phyloP scores from a whole-genome alignment of 2,329 filamentous ascomycete genomes.

The Pseudofabraea citricarpa region DNA sequence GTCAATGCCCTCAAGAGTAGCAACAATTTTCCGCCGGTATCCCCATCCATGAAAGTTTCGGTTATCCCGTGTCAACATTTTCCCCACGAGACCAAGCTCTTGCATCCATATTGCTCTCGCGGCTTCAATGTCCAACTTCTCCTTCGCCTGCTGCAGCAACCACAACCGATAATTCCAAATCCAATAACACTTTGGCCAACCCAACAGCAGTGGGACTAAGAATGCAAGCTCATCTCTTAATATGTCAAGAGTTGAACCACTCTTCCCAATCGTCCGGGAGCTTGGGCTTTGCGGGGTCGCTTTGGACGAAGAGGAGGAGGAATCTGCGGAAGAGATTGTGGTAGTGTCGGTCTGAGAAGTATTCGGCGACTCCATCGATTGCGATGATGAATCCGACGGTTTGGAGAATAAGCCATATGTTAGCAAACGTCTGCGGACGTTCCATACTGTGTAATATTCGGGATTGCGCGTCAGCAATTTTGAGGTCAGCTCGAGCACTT shows the following conservation, averaged over 20 bases:
- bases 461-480: constrained; percentile 72
- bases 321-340: constrained; percentile 61
- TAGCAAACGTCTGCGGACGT: constrained; percentile 72
- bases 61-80: constrained; percentile 82
- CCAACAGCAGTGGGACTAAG: constrained; percentile 75
- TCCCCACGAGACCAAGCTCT: constrained; percentile 76
- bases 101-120: constrained; percentile 73
- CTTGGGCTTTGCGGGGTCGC: constrained; percentile 43
- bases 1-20: constrained; percentile 60
- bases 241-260: constrained; percentile 47
- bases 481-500: constrained; percentile 64
- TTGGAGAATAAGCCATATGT: constrained; percentile 51
- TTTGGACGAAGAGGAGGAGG: constrained; percentile 46
- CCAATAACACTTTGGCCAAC: constrained; percentile 98
- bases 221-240: constrained; percentile 75
- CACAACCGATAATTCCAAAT: constrained; percentile 96
- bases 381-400: constrained; percentile 45
- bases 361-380: constrained; percentile 50
- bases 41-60: constrained; percentile 97
- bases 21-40: constrained; percentile 76
- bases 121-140: constrained; percentile 48
- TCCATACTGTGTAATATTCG: constrained; percentile 90
- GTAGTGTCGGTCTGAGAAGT: constrained; percentile 47
- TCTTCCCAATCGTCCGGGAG: constrained; percentile 44
- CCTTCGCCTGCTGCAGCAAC: constrained; percentile 69